These are phyloP conservation scores for Salix dunnii DNA, from an alignment of 345 rosid species.

Conservation along the genomic window DNA sequence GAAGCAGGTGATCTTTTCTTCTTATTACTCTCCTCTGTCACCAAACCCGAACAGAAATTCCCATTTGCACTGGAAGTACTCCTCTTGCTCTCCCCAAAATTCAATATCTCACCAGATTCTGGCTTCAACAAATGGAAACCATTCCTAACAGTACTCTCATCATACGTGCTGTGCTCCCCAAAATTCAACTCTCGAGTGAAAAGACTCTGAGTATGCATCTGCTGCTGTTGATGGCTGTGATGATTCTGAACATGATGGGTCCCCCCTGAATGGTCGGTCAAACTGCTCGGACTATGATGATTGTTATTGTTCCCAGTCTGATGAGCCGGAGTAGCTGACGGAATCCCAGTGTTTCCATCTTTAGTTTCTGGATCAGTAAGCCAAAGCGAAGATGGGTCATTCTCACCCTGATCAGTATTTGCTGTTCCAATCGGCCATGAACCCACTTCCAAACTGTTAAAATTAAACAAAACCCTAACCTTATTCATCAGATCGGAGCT, in stretches of 20 bases:
- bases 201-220: conserved; percentile 34
- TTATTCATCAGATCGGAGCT: conserved; percentile 71
- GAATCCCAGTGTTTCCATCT: conserved; percentile 29
- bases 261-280: conserved; percentile 39
- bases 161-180: conserved; percentile 46
- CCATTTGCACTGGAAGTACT: conserved; percentile 39
- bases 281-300: conserved; percentile 41
- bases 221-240: conserved; percentile 32
- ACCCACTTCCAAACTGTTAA: conserved; percentile 49
- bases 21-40: conserved; percentile 57
- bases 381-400: conserved; percentile 69
- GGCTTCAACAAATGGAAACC: conserved; percentile 58
- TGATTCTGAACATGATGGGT: conserved; percentile 29
- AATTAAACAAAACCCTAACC: conserved; percentile 64
- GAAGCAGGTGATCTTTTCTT: conserved; percentile 61
- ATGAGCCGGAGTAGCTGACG: background rate
- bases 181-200: conserved; percentile 66
- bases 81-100: conserved; percentile 73
- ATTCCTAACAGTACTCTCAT: conserved; percentile 38
- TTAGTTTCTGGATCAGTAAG: conserved; percentile 64
- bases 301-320: conserved; percentile 17
- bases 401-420: conserved; percentile 75
- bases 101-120: conserved; percentile 70
- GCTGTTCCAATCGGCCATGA: conserved; percentile 42
- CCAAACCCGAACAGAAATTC: conserved; percentile 42